Evolutionary conservation across 768 basidiomycete genomes (phyloP).

Genomic region (Suillus subaureus): DNA sequence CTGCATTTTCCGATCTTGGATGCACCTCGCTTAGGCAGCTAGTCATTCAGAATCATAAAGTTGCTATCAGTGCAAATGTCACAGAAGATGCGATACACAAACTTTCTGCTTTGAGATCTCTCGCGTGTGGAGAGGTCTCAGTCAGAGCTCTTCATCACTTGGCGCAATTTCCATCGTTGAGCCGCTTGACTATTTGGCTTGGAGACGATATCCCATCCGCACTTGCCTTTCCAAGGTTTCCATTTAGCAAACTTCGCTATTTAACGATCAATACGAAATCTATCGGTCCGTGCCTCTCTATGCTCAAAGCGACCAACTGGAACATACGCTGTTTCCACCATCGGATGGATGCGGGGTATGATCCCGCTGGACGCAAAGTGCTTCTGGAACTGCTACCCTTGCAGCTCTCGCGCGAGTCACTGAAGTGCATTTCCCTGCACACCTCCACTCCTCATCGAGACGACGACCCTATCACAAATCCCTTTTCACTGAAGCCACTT

Average conservation of each 20-base stretch:
- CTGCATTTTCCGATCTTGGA: background rate
- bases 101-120: background rate
- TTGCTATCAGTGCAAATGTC: constrained; percentile 2
- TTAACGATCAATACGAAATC: constrained; percentile 4
- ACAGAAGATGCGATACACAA: background rate
- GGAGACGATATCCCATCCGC: background rate
- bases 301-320: constrained; percentile 6
- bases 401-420: constrained; percentile 2
- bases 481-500: constrained; percentile 26
- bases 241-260: constrained; percentile 6
- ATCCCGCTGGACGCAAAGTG: constrained; percentile 3
- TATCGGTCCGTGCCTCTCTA: constrained; percentile 1
- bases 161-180: constrained; percentile 5
- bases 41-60: background rate
- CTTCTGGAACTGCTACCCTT: background rate
- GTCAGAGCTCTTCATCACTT: background rate
- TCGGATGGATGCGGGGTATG: constrained; percentile 8
- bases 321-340: constrained; percentile 10
- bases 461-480: constrained; percentile 30
- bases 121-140: constrained; percentile 1
- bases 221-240: background rate
- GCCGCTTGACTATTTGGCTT: constrained; percentile 1
- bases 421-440: constrained; percentile 5
- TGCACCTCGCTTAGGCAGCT: constrained; percentile 2
- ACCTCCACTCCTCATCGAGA: background rate